Evolutionary conservation across 169 alveolate genomes (phyloP).

Genomic region (Babesia bovis): DNA sequence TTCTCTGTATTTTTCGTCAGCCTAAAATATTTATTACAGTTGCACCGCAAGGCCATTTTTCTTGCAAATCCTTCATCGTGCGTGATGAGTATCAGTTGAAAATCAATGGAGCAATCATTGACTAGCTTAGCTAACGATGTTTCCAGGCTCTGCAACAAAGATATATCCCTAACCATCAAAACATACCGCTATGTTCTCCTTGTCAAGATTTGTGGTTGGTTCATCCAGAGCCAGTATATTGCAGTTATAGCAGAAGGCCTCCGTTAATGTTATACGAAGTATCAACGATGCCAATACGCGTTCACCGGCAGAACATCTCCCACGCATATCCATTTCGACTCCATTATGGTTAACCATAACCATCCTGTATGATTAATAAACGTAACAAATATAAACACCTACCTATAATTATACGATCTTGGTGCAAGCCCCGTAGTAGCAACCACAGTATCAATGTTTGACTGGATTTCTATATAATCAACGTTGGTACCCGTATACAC

Average conservation of each 20-base stretch:
- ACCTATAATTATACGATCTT: constrained; percentile 58
- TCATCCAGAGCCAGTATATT: constrained; percentile 99
- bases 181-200: constrained; percentile 87
- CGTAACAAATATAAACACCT: neutral
- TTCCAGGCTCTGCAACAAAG: constrained; percentile 57
- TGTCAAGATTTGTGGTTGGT: constrained; percentile 99
- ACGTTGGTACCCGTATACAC: constrained; percentile 93
- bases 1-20: constrained; percentile 12
- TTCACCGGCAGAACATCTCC: constrained; percentile 98
- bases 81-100: constrained; percentile 94
- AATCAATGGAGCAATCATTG: constrained; percentile 67
- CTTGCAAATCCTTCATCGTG: constrained; percentile 97
- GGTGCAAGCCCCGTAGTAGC: constrained; percentile 38
- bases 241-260: constrained; percentile 95
- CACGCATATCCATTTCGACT: constrained; percentile 89
- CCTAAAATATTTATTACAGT: constrained; percentile 59
- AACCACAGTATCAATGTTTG: constrained; percentile 44
- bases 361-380: constrained; percentile 70
- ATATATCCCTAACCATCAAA: too few species aligned
- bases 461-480: constrained; percentile 82
- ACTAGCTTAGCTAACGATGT: constrained; percentile 68
- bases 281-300: constrained; percentile 95
- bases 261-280: constrained; percentile 97
- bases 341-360: constrained; percentile 85
- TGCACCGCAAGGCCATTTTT: constrained; percentile 72